phyloP scores from a whole-genome alignment of 192 early-diverging fungal species.

The Phycomyces blakesleeanus region DNA sequence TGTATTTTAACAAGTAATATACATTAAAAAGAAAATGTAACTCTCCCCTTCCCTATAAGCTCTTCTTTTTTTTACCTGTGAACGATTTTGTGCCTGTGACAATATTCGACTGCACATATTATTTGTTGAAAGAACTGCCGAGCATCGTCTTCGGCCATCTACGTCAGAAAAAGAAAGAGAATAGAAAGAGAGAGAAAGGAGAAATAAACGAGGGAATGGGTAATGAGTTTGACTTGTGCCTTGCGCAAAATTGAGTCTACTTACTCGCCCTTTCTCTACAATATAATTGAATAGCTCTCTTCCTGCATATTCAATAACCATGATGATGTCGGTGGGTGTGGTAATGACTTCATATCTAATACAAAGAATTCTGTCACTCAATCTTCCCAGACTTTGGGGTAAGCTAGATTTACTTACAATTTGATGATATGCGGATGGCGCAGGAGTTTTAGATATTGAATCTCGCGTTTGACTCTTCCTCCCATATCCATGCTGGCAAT shows the following conservation, averaged over 20 bases:
- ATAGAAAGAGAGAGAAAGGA: no score
- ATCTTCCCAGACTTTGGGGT: background rate
- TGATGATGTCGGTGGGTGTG: constrained; percentile 93
- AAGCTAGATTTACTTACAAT: constrained; percentile 55
- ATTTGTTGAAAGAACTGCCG: constrained; percentile 96
- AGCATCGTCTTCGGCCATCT: constrained; percentile 81
- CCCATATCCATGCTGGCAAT: constrained; percentile 96
- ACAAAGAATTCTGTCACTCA: background rate
- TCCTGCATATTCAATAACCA: constrained; percentile 89
- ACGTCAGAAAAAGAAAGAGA: constrained; percentile 8
- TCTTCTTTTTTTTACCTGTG: constrained; percentile 38
- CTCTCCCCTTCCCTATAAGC: background rate
- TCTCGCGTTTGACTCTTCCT: constrained; percentile 92
- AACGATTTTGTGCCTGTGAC: constrained; percentile 89
- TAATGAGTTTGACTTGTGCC: no score
- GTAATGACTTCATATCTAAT: constrained; percentile 93
- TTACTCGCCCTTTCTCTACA: constrained; percentile 68
- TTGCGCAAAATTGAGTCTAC: background rate
- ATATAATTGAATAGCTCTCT: constrained; percentile 86
- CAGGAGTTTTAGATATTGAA: constrained; percentile 91
- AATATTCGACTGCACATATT: constrained; percentile 90
- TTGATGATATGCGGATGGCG: constrained; percentile 99
- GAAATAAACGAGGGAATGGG: no score
- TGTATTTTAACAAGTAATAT: no score
- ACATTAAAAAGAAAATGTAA: background rate